Evolutionary conservation across 805 yeast genomes (phyloP), one percentile per base, ranked within the genome.

Genomic region (Candida montana): DNA sequence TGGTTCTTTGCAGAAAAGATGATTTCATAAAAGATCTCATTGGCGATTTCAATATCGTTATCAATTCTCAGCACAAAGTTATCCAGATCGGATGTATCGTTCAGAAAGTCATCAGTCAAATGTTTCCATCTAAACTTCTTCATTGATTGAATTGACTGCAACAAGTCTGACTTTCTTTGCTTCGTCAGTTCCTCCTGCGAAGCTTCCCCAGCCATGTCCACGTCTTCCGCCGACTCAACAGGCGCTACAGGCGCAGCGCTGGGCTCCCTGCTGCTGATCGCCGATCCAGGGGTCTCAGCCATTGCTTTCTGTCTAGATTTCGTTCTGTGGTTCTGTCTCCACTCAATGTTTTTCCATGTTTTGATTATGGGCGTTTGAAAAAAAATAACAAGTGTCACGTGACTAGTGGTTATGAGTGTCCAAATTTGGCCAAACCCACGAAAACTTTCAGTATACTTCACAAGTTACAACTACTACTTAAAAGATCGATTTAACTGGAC

Each of bases 11-110:
- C 52, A 27, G 47, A 39, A 24, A 45, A 43, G 13, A 56, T 36
- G n/a, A 52, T 34, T 35, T 56, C 61, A 20, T 53, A 45, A 31
- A 56, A 52, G 11, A 53, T 31, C 2, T 34, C 35, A 31, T 50
- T 47, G 5, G 47, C 37, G 3, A 31, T 12, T 4, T 42, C 31
- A 2, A 34, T 16, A 9, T 44, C 44, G 1, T 20, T 15, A 3
- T 19, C 28, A 3, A 53, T 23, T 2, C 47, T 39, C 31, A 31
- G 8, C 1, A 35, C 17, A 15, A 40, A 11, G 7, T 31, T 13
- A 5, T 36, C 36, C 20, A 21, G 11, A 3, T 36, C 12, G 13
- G 31, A 35, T 1, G 38, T 13, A 9, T 40, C 30, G 8, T 16
- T 11, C 3, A 47, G 10, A 11, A 36, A 30, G 1, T 31, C 40